Evolutionary conservation across 192 early-diverging fungal species (phyloP), one percentile per base, ranked within the genome.

Genomic region (Mortierella claussenii): DNA sequence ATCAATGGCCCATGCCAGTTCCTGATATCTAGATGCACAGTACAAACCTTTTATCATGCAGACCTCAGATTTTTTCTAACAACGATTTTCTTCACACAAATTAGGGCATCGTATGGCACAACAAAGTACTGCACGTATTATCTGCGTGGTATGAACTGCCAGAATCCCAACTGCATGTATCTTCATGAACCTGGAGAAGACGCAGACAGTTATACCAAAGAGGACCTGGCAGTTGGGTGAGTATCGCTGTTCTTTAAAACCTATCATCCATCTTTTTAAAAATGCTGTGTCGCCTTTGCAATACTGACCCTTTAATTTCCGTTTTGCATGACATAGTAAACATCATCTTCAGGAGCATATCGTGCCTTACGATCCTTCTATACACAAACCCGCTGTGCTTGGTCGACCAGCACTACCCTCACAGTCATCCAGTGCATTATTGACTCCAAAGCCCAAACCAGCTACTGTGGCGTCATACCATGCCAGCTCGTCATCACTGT

Each of bases 51-150:
- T n/a, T 57, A 27, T 40, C 43, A n/a, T n/a, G n/a, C n/a, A n/a
- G n/a, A 5, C 23, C 21, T 59, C 27, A 13, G 42, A 26, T 42
- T 2, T 30, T 32, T 4, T 4, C 27, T 53, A 32, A 53, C 20
- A 31, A 18, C 9, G 17, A 15, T 32, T 42, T 27, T 40, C 26
- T 12, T 17, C 55, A 34, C 30, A 36, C 12, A 7, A 30, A 42
- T 58, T 51, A 93, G 94, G 55, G 98, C 96, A 4, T 96, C 96
- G 0, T 96, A 93, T 81, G 98, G 98, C n/a, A 96, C 97, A 24
- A 99, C 98, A 43, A 98, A 98, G 79, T 99, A 99, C 79, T 99
- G 98, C 74, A 92, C 96, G 8, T 96, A 94, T 79, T 99, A 94
- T 79, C 82, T 99, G 57, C 93, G 95, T 34, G 91, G 89, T 59